Conservation (phyloP, 164 flowering plant genomes). For the Annona squamosa region DNA sequence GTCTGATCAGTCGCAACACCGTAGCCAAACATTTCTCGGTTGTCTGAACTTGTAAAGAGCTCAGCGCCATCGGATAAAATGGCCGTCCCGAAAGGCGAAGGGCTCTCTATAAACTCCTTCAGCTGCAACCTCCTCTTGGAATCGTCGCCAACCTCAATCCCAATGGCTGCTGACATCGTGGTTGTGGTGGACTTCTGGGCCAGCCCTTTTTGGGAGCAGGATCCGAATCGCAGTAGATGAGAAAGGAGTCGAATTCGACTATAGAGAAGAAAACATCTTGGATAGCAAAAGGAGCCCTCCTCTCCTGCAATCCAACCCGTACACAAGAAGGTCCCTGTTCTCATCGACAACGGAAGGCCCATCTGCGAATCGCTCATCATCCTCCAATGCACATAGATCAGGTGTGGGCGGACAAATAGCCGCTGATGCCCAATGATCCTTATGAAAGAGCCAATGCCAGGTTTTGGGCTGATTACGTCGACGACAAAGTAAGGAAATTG, state of each 20-base stretch:
- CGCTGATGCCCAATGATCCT: slow-evolving; percentile 18
- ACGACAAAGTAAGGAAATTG: slow-evolving; percentile 15
- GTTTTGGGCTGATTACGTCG: slow-evolving; percentile 19
- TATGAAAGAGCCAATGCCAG: slow-evolving; percentile 10
- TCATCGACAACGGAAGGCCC: slow-evolving; percentile 17
- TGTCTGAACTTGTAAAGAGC: too few species aligned
- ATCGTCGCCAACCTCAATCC: too few species aligned
- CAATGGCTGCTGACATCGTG: neutral
- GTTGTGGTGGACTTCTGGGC: neutral
- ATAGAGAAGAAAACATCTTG: slow-evolving; percentile 16
- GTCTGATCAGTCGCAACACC: too few species aligned
- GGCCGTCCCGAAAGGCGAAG: too few species aligned
- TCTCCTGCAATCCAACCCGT: slow-evolving; percentile 18
- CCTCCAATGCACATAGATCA: slow-evolving; percentile 18
- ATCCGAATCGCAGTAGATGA: slow-evolving; percentile 28
- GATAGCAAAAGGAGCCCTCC: slow-evolving; percentile 12
- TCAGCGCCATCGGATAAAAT: too few species aligned
- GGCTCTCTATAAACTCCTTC: too few species aligned
- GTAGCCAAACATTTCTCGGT: too few species aligned
- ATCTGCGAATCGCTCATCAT: slow-evolving; percentile 23
- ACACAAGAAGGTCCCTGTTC: slow-evolving; percentile 21
- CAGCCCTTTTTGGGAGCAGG: slow-evolving; percentile 25
- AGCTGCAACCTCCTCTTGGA: too few species aligned
- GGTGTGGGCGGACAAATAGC: slow-evolving; percentile 11
- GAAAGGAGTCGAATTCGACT: slow-evolving; percentile 27